Evolutionary conservation across 2,329 filamentous ascomycete species (phyloP).

Genomic region (Aspergillus ustus): DNA sequence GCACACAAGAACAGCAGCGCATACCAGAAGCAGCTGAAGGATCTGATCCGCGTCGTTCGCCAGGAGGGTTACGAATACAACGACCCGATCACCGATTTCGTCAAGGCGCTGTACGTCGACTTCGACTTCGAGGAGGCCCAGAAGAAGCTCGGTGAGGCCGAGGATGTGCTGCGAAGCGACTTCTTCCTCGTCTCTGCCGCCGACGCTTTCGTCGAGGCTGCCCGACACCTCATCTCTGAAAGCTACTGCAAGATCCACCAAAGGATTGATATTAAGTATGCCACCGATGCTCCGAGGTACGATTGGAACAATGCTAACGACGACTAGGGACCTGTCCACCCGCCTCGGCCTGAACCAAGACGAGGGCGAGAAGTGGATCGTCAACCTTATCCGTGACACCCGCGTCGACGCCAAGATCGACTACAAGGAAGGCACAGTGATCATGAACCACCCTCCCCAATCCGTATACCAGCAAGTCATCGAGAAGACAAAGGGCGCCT

Average conservation of each 20-base stretch:
- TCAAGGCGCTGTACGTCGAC: constrained; percentile 92
- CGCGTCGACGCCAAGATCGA: constrained; percentile 98
- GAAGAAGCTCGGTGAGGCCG: constrained; percentile 81
- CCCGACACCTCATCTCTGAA: constrained; percentile 95
- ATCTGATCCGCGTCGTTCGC: constrained; percentile 90
- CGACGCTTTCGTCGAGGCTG: constrained; percentile 90
- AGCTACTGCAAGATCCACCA: constrained; percentile 99
- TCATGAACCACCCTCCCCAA: constrained; percentile 99
- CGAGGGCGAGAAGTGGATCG: constrained; percentile 99
- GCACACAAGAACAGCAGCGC: constrained; percentile 75
- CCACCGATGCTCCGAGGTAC: constrained; percentile 20
- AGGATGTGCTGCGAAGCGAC: constrained; percentile 88
- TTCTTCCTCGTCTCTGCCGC: constrained; percentile 90
- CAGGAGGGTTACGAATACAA: constrained; percentile 98
- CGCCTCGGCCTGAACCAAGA: constrained; percentile 90
- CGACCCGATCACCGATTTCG: constrained; percentile 94
- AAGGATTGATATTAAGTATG: constrained; percentile 90
- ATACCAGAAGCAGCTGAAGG: constrained; percentile 99
- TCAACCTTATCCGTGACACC: constrained; percentile 97
- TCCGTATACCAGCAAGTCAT: constrained; percentile 99
- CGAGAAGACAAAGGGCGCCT: constrained; percentile 97
- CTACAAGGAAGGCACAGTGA: constrained; percentile 96
- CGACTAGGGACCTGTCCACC: constrained; percentile 75
- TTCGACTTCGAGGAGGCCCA: constrained; percentile 98
- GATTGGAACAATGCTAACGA: constrained; percentile 1